Conservation (phyloP, 2,329 filamentous ascomycete genomes). For the Neofusicoccum cordaticola region DNA sequence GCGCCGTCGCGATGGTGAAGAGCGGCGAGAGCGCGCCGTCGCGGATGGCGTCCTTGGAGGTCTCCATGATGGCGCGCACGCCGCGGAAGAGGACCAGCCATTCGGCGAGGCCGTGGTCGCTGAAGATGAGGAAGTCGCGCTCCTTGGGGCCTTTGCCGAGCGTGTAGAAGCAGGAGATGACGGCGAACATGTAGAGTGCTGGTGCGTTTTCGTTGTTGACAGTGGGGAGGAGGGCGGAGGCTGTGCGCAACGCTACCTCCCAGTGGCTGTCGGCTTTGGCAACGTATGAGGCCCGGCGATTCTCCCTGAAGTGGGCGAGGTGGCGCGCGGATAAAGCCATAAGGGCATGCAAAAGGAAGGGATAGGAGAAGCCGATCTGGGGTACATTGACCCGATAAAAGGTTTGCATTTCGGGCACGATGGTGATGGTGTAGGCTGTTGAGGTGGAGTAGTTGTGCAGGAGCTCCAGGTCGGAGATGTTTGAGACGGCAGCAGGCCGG, state of each 20-base stretch:
- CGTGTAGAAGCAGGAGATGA: constrained; percentile 8
- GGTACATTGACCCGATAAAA: constrained; percentile 26
- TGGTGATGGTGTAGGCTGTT: constrained; percentile 26
- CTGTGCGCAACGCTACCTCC: neutral
- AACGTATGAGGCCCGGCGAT: neutral
- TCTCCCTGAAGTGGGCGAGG: constrained; percentile 21
- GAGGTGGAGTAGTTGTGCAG: constrained; percentile 32
- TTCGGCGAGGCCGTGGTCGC: constrained; percentile 8
- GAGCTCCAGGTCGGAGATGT: constrained; percentile 29
- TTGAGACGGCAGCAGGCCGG: neutral
- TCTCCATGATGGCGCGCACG: constrained; percentile 10
- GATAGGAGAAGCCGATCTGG: constrained; percentile 39
- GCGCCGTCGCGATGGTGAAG: neutral
- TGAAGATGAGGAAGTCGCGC: constrained; percentile 12
- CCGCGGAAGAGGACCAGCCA: constrained; percentile 9
- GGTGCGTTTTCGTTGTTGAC: neutral
- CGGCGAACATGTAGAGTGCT: constrained; percentile 5
- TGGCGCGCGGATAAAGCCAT: constrained; percentile 47
- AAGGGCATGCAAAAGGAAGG: constrained; percentile 45
- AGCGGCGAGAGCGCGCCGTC: neutral
- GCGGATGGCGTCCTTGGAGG: neutral
- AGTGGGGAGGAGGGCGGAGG: neutral
- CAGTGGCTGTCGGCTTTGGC: constrained; percentile 1
- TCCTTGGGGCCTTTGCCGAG: constrained; percentile 2
- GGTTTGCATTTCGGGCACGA: constrained; percentile 22